A percentile compares a stretch with the other conserved stretches of the same genome.
These are phyloP conservation scores for Phytophthora pini DNA, from an alignment of 352 stramenopile species.

Conservation along the genomic window DNA sequence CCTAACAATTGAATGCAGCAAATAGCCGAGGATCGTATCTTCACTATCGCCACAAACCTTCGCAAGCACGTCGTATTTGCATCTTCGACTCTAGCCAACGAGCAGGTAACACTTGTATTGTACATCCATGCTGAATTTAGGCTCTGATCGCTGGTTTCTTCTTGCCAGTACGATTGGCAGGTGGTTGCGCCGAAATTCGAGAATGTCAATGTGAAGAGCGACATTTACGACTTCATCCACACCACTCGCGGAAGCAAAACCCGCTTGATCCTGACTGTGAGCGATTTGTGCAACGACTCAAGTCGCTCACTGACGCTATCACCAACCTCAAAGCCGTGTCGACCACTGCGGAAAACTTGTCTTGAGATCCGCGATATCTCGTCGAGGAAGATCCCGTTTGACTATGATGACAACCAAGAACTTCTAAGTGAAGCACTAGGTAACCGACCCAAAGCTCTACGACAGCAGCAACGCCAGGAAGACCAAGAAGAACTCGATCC, in stretches of 20 bases:
- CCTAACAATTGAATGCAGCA: constrained; percentile 44
- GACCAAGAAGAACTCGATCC: constrained; percentile 2
- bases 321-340: constrained; percentile 52
- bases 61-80: constrained; percentile 88
- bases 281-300: constrained; percentile 62
- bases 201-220: constrained; percentile 67
- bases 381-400: constrained; percentile 66
- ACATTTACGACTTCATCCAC: constrained; percentile 79
- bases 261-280: constrained; percentile 56
- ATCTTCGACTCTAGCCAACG: constrained; percentile 79
- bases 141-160: not conserved
- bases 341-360: constrained; percentile 53
- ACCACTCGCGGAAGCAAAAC: constrained; percentile 15
- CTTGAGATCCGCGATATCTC: constrained; percentile 75
- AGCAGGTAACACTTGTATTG: constrained; percentile 54
- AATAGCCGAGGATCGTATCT: constrained; percentile 79
- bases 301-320: constrained; percentile 44
- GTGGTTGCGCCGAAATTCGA: constrained; percentile 79
- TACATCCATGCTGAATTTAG: not conserved
- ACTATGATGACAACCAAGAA: constrained; percentile 62
- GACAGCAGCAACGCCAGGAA: constrained; percentile 2
- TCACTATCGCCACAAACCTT: constrained; percentile 73
- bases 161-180: constrained; percentile 84
- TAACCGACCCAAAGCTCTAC: constrained; percentile 13
- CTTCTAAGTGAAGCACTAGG: constrained; percentile 54